Base-by-base conservation (phyloP, 257 asterid species). In the Nicotiana sylvestris region DNA sequence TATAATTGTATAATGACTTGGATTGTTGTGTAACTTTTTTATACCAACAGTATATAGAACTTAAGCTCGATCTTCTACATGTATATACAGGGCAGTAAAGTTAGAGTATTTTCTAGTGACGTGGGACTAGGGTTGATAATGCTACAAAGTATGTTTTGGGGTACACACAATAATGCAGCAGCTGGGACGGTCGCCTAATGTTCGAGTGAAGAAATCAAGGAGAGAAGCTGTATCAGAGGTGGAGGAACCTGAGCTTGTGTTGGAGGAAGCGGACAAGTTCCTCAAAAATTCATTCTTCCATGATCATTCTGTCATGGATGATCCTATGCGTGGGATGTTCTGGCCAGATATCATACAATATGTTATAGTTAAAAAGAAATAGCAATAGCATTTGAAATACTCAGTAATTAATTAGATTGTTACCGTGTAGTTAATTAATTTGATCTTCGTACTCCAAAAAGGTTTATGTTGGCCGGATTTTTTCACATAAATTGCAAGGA, bases 181-280 rank as follows among this genome's bases (percentile, higher is more conserved):
- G 17, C 74, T 88, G 25, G 57, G 29, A 58, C 66, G 82, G 46
- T 61, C 84, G 7, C 91, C 89, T 0, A 83, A 83, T 21, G 91
- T 88, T 27, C 39, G 65, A 6, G 81, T 88, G 51, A 88, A 77
- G 81, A 86, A 88, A 66, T 82, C 86, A 43, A 74, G 82, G 55
- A 60, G 89, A 33, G 91, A 82, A 56, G 84, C 84, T 3, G 21
- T 88, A 2, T 82, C 69, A 29, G 91, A 86, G 56, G 84, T 88
- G 79, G 79, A 61, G 83, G 89, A 86, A 66, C 88, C 91, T 21
- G 89, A 84, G 65, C 70, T 16, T 1, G 91, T 84, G 55, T 81
- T 62, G 66, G 89, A 80, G 49, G 85, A 86, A 43, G 46, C 82
- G 29, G 56, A 81, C 1, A 35, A 81, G 18, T 86, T 86, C 82